A percentile compares a stretch with the other conserved stretches of the same genome.
Evolutionary conservation across 257 asterid species (phyloP).

Genomic region (Lantana camara): DNA sequence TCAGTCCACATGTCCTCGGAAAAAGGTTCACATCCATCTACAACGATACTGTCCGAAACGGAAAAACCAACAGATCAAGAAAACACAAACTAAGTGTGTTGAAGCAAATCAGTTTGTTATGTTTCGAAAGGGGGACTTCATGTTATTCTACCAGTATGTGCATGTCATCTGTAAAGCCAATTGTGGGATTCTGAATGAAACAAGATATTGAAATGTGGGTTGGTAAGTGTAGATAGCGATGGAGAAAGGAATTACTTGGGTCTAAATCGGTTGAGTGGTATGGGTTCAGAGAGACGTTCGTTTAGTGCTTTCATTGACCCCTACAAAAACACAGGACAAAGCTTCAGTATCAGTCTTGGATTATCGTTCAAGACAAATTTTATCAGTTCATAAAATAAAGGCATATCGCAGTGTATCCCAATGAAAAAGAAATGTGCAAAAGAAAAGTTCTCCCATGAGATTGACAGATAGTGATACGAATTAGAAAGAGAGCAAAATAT

Average conservation of each 20-base stretch:
- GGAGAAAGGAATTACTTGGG: constrained; percentile 47
- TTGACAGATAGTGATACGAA: too few relatives aligned
- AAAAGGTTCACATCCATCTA: constrained; percentile 58
- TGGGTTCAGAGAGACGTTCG: constrained; percentile 54
- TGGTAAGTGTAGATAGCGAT: not conserved
- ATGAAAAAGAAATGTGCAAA: too few relatives aligned
- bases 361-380: not conserved
- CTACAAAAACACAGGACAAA: constrained; percentile 36
- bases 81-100: not conserved
- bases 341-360: constrained; percentile 12
- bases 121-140: not conserved
- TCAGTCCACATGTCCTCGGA: constrained; percentile 65
- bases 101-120: not conserved
- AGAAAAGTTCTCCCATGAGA: too few relatives aligned
- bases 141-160: not conserved
- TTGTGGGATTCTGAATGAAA: not conserved
- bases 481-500: too few relatives aligned
- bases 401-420: too few relatives aligned
- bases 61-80: not conserved
- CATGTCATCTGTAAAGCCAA: not conserved
- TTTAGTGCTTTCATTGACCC: constrained; percentile 63
- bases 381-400: too few relatives aligned
- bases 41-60: constrained; percentile 38
- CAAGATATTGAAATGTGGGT: not conserved
- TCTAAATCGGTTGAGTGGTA: constrained; percentile 60